Percentiles rank a stretch among this genome's conserved stretches.
Conservation (phyloP, 2,329 filamentous ascomycete genomes). For the Penicillium sp. region DNA sequence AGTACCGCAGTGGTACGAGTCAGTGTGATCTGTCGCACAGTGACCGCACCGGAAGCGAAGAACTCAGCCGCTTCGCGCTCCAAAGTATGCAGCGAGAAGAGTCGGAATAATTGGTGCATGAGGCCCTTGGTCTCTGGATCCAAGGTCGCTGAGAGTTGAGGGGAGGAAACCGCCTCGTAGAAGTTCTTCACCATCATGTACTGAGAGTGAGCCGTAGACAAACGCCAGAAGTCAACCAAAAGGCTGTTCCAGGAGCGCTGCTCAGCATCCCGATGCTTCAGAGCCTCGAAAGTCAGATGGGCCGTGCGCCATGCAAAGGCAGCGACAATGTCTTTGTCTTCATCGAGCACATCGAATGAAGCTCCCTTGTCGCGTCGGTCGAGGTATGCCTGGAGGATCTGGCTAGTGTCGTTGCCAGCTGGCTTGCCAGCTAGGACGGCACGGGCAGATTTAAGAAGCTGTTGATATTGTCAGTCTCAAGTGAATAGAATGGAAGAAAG, state of each 20-base stretch:
- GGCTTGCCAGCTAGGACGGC: constrained; percentile 65
- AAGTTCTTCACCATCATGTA: constrained; percentile 79
- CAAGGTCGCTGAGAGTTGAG: constrained; percentile 54
- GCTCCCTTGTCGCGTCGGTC: constrained; percentile 67
- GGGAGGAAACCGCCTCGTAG: constrained; percentile 65
- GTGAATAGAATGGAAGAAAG: neutral
- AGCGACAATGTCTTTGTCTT: constrained; percentile 67
- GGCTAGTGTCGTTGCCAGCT: constrained; percentile 66
- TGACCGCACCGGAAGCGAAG: constrained; percentile 68
- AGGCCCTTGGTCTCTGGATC: constrained; percentile 58
- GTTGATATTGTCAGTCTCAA: constrained; percentile 5
- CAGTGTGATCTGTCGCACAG: constrained; percentile 70
- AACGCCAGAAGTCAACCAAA: constrained; percentile 74
- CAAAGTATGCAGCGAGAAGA: constrained; percentile 65
- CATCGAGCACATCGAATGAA: constrained; percentile 71
- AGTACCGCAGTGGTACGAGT: constrained; percentile 67
- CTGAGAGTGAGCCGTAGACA: constrained; percentile 72
- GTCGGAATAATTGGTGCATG: constrained; percentile 66
- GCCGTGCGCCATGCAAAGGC: constrained; percentile 75
- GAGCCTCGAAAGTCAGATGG: constrained; percentile 72
- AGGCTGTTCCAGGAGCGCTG: constrained; percentile 77
- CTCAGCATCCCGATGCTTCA: constrained; percentile 71
- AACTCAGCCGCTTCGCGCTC: constrained; percentile 71
- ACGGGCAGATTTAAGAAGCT: constrained; percentile 72
- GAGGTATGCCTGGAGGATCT: constrained; percentile 65